Conservation (phyloP, 805 yeast genomes). For the Nakazawaea pomicola region DNA sequence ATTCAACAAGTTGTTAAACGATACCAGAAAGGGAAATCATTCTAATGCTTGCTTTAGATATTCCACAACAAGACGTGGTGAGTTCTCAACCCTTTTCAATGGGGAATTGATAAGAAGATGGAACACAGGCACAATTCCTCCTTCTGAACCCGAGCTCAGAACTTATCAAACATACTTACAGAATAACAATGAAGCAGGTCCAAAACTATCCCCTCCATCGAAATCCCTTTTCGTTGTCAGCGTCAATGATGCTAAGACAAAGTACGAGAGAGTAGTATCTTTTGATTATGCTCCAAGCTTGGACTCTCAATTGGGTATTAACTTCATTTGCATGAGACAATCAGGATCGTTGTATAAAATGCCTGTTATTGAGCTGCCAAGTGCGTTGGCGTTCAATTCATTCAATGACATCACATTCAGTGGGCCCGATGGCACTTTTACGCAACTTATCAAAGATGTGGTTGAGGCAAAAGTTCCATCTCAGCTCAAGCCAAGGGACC, state of each 20-base stretch:
- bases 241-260: constrained; percentile 71
- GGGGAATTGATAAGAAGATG: constrained; percentile 78
- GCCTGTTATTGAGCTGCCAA: constrained; percentile 66
- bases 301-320: constrained; percentile 45
- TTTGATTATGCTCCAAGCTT: constrained; percentile 73
- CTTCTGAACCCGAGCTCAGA: constrained; percentile 20
- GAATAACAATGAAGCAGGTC: constrained; percentile 16
- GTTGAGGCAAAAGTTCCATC: constrained; percentile 13
- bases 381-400: constrained; percentile 60
- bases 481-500: neutral
- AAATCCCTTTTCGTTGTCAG: constrained; percentile 70
- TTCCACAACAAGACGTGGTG: constrained; percentile 61
- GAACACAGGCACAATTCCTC: constrained; percentile 62
- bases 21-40: constrained; percentile 50
- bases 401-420: constrained; percentile 59
- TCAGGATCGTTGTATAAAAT: constrained; percentile 83
- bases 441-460: constrained; percentile 34
- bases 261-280: constrained; percentile 76
- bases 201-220: constrained; percentile 23
- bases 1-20: constrained; percentile 58
- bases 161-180: constrained; percentile 19
- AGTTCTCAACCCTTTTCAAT: constrained; percentile 72
- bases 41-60: constrained; percentile 64
- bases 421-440: constrained; percentile 52
- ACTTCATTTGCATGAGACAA: constrained; percentile 82